A percentile compares a stretch with the other conserved stretches of the same genome.
These are phyloP conservation scores for Fusarium illudens DNA, from an alignment of 2,329 filamentous ascomycete genomes.

Conservation along the genomic window DNA sequence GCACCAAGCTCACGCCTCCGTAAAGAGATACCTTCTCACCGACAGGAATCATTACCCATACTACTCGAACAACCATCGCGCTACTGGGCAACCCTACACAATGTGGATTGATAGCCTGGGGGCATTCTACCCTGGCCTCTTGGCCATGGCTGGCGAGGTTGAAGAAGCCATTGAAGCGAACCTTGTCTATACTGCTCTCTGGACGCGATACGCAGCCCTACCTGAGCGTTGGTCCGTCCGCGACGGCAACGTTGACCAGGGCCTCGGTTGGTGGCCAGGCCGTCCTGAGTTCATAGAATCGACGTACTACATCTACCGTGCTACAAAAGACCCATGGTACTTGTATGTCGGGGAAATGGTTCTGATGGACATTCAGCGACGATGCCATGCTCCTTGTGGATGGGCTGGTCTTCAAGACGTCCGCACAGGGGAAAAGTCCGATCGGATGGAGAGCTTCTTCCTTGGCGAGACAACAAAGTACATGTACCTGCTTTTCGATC, in stretches of 20 bases:
- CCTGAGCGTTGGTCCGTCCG: slow-evolving; percentile 93
- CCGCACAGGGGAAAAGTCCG: slow-evolving; percentile 81
- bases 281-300: slow-evolving; percentile 97
- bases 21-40: slow-evolving; percentile 91
- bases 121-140: slow-evolving; percentile 91
- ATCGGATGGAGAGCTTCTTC: slow-evolving; percentile 99
- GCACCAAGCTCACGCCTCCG: slow-evolving; percentile 85
- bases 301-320: slow-evolving; percentile 93
- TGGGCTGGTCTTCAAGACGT: slow-evolving; percentile 92
- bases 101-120: slow-evolving; percentile 97
- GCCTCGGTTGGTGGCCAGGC: slow-evolving; percentile 93
- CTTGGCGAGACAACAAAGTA: slow-evolving; percentile 97
- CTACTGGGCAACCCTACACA: slow-evolving; percentile 85
- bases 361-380: slow-evolving; percentile 82
- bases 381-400: slow-evolving; percentile 90
- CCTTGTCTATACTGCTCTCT: slow-evolving; percentile 88
- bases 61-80: slow-evolving; percentile 88
- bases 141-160: slow-evolving; percentile 86
- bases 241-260: slow-evolving; percentile 83
- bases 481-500: slow-evolving; percentile 88
- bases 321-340: slow-evolving; percentile 95
- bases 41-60: slow-evolving; percentile 81
- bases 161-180: slow-evolving; percentile 93
- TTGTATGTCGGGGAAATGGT: slow-evolving; percentile 96
- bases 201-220: slow-evolving; percentile 92